Conservation (phyloP, 208 protist genomes). For the Sergeia podlipaevii region DNA sequence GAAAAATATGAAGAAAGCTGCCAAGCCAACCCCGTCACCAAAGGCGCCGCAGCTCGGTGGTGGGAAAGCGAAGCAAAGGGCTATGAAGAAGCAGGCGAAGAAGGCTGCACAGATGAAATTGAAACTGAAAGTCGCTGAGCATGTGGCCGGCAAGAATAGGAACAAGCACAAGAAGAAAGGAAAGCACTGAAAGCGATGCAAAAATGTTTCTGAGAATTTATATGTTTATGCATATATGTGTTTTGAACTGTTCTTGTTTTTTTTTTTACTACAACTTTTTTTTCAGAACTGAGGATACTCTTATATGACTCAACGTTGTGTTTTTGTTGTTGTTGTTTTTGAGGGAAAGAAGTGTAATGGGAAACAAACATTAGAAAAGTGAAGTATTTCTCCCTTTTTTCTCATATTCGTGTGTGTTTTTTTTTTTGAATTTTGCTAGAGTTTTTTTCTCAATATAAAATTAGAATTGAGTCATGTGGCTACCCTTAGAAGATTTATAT, state of each 20-base stretch:
- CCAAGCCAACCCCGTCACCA: too few relatives aligned
- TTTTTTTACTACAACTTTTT: too few relatives aligned
- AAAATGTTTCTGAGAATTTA: too few relatives aligned
- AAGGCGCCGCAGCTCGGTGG: background rate
- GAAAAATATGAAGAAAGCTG: background rate
- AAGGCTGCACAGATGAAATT: background rate
- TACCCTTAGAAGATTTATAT: too few relatives aligned
- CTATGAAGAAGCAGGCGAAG: conserved; percentile 2
- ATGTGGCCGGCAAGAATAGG: too few relatives aligned
- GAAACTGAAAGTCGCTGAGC: background rate
- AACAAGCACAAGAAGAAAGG: conserved; percentile 2
- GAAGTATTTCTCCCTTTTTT: conserved; percentile 11
- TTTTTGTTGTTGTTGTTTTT: too few relatives aligned
- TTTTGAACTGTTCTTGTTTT: too few relatives aligned
- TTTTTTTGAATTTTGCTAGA: background rate
- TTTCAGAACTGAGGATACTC: too few relatives aligned
- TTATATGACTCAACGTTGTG: too few relatives aligned
- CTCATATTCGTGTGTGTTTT: conserved; percentile 3
- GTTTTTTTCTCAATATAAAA: background rate
- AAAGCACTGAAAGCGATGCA: too few relatives aligned
- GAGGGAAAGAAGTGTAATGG: background rate
- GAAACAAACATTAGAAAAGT: conserved; percentile 6
- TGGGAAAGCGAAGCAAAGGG: background rate
- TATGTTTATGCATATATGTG: too few relatives aligned
- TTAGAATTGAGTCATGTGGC: too few relatives aligned